These are phyloP conservation scores for Salix udensis DNA, from an alignment of 345 rosid genomes.

Conservation along the genomic window DNA sequence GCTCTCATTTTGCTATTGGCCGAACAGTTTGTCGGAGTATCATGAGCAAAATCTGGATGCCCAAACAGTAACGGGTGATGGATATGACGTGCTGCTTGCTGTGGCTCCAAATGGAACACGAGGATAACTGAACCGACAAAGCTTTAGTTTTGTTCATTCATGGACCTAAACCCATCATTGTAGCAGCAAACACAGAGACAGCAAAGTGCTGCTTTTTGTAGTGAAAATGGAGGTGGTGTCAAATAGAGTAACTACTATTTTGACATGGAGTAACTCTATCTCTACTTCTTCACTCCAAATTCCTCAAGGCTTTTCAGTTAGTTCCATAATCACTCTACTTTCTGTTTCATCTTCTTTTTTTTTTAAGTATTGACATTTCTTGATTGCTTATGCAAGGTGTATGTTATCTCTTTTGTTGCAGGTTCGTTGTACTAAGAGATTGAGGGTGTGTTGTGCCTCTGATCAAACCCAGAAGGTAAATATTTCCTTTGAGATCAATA, in stretches of 20 bases:
- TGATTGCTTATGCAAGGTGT: neutral
- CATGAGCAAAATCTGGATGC: neutral
- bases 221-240: conserved; percentile 32
- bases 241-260: conserved; percentile 35
- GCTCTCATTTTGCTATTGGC: no score
- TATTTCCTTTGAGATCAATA: neutral
- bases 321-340: neutral
- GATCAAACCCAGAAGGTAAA: conserved; percentile 51
- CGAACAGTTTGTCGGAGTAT: neutral
- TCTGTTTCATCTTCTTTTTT: neutral
- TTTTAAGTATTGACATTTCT: neutral
- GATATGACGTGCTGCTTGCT: conserved; percentile 10
- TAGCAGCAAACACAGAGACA: neutral
- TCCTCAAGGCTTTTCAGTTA: conserved; percentile 37
- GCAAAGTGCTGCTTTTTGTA: neutral
- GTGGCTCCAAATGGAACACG: conserved; percentile 55
- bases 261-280: conserved; percentile 53
- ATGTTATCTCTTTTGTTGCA: conserved; percentile 17
- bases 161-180: neutral
- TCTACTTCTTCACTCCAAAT: conserved; percentile 36
- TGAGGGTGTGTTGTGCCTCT: conserved; percentile 41
- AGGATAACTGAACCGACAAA: neutral
- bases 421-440: conserved; percentile 35
- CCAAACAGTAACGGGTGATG: conserved; percentile 1
- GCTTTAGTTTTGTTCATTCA: neutral